These are phyloP conservation scores for Euphorbia celastroides DNA, from an alignment of 441 rosid genomes.

Conservation along the genomic window DNA sequence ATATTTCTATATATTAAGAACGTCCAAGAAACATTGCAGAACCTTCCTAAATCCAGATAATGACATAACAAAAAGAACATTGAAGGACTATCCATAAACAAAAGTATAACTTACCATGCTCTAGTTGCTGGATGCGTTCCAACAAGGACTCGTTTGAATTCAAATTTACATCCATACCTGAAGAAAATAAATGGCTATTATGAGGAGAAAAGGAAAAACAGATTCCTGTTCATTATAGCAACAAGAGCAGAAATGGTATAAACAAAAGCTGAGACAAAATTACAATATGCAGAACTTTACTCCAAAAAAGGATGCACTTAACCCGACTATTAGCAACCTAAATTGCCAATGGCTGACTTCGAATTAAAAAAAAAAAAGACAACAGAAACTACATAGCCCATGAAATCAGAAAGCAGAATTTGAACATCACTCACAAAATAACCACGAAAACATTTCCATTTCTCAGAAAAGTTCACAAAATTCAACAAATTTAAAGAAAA, in stretches of 20 bases:
- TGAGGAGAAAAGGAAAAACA: neutral
- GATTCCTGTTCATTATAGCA: neutral
- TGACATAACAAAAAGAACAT: neutral
- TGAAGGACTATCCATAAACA: conserved; percentile 1
- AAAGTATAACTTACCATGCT: conserved; percentile 42
- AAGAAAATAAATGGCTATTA: neutral
- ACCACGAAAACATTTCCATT: neutral
- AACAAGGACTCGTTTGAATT: conserved; percentile 40
- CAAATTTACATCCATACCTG: conserved; percentile 47
- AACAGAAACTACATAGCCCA: neutral
- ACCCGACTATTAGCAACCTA: neutral
- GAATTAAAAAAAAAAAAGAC: neutral
- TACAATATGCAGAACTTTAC: neutral
- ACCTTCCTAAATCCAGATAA: neutral
- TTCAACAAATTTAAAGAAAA: neutral
- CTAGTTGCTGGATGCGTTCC: conserved; percentile 71
- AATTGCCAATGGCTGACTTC: neutral
- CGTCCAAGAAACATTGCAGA: neutral
- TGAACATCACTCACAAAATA: neutral
- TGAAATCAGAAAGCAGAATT: neutral
- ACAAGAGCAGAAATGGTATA: neutral
- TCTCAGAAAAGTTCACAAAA: neutral
- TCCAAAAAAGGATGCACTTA: neutral
- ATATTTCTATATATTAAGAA: neutral
- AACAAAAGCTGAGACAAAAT: neutral